Conservation (phyloP, 371 early-diverging fungal species). For the Smittium culicis region DNA sequence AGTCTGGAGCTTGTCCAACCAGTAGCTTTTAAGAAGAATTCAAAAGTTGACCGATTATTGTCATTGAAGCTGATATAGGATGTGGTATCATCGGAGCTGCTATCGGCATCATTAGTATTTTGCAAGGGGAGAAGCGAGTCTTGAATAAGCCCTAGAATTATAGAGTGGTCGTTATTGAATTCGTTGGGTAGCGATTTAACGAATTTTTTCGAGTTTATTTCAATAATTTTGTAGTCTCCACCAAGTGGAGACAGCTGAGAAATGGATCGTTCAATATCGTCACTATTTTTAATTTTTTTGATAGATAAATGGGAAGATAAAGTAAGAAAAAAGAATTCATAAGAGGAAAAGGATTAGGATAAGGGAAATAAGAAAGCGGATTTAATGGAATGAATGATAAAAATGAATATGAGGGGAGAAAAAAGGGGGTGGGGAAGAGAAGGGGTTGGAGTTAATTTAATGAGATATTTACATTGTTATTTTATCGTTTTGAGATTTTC, state of each 20-base stretch:
- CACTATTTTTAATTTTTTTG: conserved; percentile 26
- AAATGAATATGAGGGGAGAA: conserved; percentile 25
- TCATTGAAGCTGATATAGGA: not conserved
- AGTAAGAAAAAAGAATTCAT: not conserved
- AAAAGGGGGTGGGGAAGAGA: conserved; percentile 16
- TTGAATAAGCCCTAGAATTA: conserved; percentile 53
- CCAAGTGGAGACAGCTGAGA: conserved; percentile 70
- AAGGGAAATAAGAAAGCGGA: not conserved
- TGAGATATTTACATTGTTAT: conserved; percentile 32
- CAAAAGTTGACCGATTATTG: not conserved
- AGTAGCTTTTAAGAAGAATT: not conserved
- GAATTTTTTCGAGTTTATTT: conserved; percentile 60
- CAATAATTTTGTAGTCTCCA: conserved; percentile 66
- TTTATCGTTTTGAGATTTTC: conserved; percentile 37
- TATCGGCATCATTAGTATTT: not conserved
- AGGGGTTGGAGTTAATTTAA: conserved; percentile 18
- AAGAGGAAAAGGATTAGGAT: not conserved
- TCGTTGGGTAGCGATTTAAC: conserved; percentile 83
- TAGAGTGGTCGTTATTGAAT: conserved; percentile 62
- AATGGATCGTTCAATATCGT: conserved; percentile 76
- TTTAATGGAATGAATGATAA: not conserved
- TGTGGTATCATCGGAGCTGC: not conserved
- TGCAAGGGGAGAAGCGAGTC: conserved; percentile 6
- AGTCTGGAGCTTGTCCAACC: not conserved
- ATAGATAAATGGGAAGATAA: conserved; percentile 2